A percentile compares a stretch with the other conserved stretches of the same genome.
Evolutionary conservation across 208 protist species (phyloP).

Genomic region (Crithidia fasciculata): DNA sequence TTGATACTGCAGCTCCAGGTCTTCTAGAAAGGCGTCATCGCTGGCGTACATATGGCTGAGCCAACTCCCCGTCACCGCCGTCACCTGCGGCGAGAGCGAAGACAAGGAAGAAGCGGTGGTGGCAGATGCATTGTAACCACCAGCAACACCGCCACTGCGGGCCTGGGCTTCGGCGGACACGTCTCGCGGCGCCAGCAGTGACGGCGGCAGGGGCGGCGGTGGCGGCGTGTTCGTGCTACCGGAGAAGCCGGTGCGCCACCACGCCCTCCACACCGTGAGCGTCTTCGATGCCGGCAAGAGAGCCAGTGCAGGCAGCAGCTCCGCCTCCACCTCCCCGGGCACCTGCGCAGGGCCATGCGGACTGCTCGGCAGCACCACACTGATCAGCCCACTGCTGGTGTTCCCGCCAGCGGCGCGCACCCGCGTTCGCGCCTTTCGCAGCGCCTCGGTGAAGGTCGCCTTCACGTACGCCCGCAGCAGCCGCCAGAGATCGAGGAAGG

Average conservation of each 20-base stretch:
- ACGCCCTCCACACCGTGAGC: slow-evolving; percentile 22
- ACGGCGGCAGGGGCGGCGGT: background rate
- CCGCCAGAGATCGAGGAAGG: slow-evolving; percentile 35
- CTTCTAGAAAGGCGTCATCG: slow-evolving; percentile 9
- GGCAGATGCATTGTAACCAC: no score
- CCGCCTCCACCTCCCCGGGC: slow-evolving; percentile 21
- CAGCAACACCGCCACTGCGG: no score
- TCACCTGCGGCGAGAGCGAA: slow-evolving; percentile 13
- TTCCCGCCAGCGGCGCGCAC: background rate
- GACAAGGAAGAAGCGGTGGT: no score
- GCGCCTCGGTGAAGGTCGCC: slow-evolving; percentile 27
- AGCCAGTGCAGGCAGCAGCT: slow-evolving; percentile 25
- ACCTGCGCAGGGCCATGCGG: background rate
- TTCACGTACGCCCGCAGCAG: slow-evolving; percentile 30
- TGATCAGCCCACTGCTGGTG: slow-evolving; percentile 22
- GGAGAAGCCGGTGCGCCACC: slow-evolving; percentile 18
- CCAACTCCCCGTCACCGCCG: slow-evolving; percentile 23
- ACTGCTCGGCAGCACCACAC: slow-evolving; percentile 16
- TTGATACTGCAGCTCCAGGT: slow-evolving; percentile 25
- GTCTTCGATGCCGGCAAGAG: slow-evolving; percentile 24
- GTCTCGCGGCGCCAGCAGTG: background rate
- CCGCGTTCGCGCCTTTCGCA: background rate
- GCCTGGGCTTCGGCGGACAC: no score
- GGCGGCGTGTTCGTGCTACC: background rate
- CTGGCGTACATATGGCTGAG: slow-evolving; percentile 14